Evolutionary conservation across 768 basidiomycete genomes (phyloP), one percentile per base, ranked within the genome.

Genomic region (Mycena crocata): DNA sequence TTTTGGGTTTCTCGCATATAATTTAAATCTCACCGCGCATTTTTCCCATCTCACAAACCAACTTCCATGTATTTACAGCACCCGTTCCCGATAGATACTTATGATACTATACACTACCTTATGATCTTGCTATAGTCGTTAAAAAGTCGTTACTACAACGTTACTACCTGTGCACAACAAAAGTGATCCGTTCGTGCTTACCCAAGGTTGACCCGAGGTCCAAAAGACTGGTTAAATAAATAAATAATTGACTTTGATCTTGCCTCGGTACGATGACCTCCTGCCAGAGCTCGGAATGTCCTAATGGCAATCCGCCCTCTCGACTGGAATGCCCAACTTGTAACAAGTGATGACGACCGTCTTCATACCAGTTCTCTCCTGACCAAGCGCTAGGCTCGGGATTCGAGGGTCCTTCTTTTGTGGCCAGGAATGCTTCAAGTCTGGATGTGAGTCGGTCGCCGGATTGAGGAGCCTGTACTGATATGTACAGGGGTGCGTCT

Each of bases 351-450:
- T 1, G 1, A 15, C 1, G 7, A 24, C 84, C 69, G 40, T 69
- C 60, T 34, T 13, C 34, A 40, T n/a, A 45, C 61, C 62, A 42
- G 12, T 17, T 34, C 55, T 49, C 45, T 26, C 50, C 31, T 68
- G 58, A 55, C 73, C 63, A 46, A 50, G 15, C 28, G 64, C 66
- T 39, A 95, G 93, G 76, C 83, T 95, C 35, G 93, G 92, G 56
- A 91, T 95, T 68, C 85, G 84, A 51, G 93, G 93, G 32, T 95
- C 93, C 34, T 93, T 92, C 76, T 99, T 96, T 81, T 98, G 97
- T 70, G 89, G 90, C 28, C 97, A 99, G 79, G 94, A 93, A 55
- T 99, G 97, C 81, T 98, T 98, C 88, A 98, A 98, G 80, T 87
- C 90, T 50, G 91, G 88, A 78, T 99, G 97, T 96, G 78, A 83